These are phyloP conservation scores for Monosporascus cannonballus DNA, from an alignment of 2,329 filamentous ascomycete species.

Conservation along the genomic window DNA sequence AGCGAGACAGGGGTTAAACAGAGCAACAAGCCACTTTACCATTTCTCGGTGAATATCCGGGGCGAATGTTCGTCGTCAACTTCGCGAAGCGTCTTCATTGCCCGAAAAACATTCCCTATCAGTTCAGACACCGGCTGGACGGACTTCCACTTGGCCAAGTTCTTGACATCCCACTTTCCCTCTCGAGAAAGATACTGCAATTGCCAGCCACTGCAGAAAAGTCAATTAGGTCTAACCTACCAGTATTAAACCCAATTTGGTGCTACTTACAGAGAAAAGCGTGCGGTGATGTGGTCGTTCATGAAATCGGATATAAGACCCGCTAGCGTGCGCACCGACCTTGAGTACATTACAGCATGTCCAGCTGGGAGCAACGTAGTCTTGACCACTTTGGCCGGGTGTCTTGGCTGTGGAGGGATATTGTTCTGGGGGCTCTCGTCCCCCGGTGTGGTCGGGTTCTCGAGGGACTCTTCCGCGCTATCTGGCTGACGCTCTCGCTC, in stretches of 20 bases:
- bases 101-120: conserved; percentile 75
- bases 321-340: conserved; percentile 68
- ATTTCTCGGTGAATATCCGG: conserved; percentile 49
- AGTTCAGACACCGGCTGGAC: conserved; percentile 71
- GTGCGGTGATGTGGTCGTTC: conserved; percentile 63
- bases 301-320: conserved; percentile 82
- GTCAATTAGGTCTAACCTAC: background rate
- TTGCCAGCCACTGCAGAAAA: conserved; percentile 64
- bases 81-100: conserved; percentile 89
- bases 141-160: conserved; percentile 83
- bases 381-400: conserved; percentile 54
- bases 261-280: conserved; percentile 55
- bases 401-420: conserved; percentile 41
- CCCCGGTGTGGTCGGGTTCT: conserved; percentile 40
- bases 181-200: conserved; percentile 80
- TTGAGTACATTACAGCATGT: conserved; percentile 78
- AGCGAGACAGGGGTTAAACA: conserved; percentile 3
- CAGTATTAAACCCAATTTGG: background rate
- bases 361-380: conserved; percentile 67
- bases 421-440: conserved; percentile 34
- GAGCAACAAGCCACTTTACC: conserved; percentile 10
- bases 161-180: conserved; percentile 98
- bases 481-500: conserved; percentile 16
- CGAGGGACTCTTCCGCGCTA: conserved; percentile 22
- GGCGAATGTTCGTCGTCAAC: conserved; percentile 81